Percentiles rank a stretch among this genome's conserved stretches.
phyloP scores from a whole-genome alignment of 2,329 filamentous ascomycete species.

The Hyphodiscus sp. region DNA sequence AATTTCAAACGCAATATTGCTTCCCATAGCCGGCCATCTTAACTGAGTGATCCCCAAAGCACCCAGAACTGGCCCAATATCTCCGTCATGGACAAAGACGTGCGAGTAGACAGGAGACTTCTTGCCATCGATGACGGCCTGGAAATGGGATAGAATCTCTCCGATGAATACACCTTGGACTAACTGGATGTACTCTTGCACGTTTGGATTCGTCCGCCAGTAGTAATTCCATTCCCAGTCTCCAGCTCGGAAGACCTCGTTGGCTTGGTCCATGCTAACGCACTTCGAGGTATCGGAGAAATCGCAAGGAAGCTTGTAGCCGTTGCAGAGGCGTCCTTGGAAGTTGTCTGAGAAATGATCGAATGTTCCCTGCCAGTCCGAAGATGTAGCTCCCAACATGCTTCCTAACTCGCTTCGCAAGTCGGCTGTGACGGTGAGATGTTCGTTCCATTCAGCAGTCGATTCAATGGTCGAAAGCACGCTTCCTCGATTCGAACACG shows the following conservation, averaged over 20 bases:
- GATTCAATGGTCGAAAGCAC: conserved; percentile 26
- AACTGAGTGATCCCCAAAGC: conserved; percentile 31
- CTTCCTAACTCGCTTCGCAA: conserved; percentile 28
- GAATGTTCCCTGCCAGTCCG: conserved; percentile 31
- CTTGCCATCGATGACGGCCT: conserved; percentile 23
- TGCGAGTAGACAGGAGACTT: conserved; percentile 23
- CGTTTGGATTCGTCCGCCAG: conserved; percentile 32
- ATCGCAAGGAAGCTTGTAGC: conserved; percentile 32
- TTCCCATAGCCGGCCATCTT: conserved; percentile 35
- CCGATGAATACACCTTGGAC: conserved; percentile 34
- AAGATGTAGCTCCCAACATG: conserved; percentile 29
- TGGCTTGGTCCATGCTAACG: conserved; percentile 29
- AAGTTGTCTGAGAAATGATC: conserved; percentile 37
- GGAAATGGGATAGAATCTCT: conserved; percentile 29
- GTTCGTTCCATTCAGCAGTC: conserved; percentile 31
- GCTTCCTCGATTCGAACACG: conserved; percentile 25
- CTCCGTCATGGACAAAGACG: conserved; percentile 34
- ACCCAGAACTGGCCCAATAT: conserved; percentile 27
- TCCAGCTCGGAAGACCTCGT: conserved; percentile 34
- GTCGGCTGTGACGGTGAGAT: conserved; percentile 28
- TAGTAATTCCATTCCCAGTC: conserved; percentile 38
- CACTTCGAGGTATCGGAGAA: conserved; percentile 25
- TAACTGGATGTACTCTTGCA: conserved; percentile 31
- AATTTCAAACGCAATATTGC: conserved; percentile 34
- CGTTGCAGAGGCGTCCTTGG: conserved; percentile 35